Base-by-base conservation (phyloP, 192 early-diverging fungal species). In the Coemansia sp. region DNA sequence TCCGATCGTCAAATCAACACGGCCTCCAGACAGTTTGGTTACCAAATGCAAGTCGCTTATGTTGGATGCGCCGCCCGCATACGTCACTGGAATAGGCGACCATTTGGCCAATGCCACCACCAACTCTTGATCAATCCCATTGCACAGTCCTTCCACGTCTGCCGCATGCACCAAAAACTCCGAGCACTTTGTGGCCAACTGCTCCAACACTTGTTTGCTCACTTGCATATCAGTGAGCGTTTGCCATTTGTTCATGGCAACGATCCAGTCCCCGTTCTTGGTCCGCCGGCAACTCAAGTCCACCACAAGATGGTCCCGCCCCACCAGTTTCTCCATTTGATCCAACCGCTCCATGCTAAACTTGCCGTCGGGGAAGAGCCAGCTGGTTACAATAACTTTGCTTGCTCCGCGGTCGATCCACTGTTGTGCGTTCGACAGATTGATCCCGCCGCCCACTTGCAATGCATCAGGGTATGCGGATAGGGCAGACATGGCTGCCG, bases 211-310 rank as follows among this genome's bases (percentile, higher is more conserved):
- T 23, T 82, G 86, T 43, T 86, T 66, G 58, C 84, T 87, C 38
- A 99, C 87, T 32, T 76, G 78, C 87, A 90, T 92, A 64, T 97
- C 92, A 8, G 97, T 98, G 59, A 92, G 82, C 1, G 91, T 95
- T 75, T 98, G 95, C 97, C 97, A 99, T 66, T 95, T 92, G 73
- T 99, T 86, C 94, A 96, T 99, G 3, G 97, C 95, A 12, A 99
- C 94, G 3, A 93, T 73, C 97, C 95, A 99, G 41, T 87, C 85
- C 53, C 76, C 76, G 6, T 72, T 88, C 0, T 19, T 55, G 21
- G 19, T 37, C 15, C 85, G 77, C 41, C 92, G 80, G 72, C 95
- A 97, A 75, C 94, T 94, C 53, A 82, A 59, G 41, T 82, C 80
- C 7, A 92, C 85, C 10, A 92, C 90, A 32, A 92, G 59, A 21